Conservation (phyloP, 768 basidiomycete genomes). For the Hemileccinum rubropunctum region DNA sequence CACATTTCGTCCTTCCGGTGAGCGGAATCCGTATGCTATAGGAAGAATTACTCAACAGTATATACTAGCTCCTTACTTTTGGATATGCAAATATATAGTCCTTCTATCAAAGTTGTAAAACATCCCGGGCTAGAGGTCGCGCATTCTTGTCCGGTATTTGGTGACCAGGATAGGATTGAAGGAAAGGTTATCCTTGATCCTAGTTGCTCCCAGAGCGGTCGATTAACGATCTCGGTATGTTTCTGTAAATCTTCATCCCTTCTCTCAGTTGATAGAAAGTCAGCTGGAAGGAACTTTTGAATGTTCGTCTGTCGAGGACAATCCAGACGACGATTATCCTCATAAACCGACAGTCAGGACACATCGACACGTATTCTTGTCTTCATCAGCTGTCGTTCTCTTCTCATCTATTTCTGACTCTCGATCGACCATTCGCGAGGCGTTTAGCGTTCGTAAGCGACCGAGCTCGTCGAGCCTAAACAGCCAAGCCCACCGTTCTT, state of each 20-base stretch:
- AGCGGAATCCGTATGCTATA: constrained; percentile 9
- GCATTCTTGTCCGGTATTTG: constrained; percentile 49
- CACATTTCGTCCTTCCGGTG: constrained; percentile 53
- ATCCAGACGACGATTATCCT: constrained; percentile 17
- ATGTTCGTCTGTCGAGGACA: constrained; percentile 34
- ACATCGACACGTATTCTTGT: constrained; percentile 48
- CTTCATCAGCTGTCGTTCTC: constrained; percentile 42
- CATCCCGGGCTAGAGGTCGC: constrained; percentile 23
- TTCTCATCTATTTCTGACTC: constrained; percentile 32
- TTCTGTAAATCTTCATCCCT: not conserved
- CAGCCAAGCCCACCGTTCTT: constrained; percentile 31
- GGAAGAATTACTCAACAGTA: constrained; percentile 2
- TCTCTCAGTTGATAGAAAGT: constrained; percentile 2
- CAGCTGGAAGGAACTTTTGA: constrained; percentile 66
- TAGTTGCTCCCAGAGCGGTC: constrained; percentile 50
- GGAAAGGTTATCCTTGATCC: constrained; percentile 60
- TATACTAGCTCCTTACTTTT: constrained; percentile 48
- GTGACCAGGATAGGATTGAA: constrained; percentile 55
- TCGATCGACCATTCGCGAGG: constrained; percentile 23
- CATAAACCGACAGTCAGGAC: constrained; percentile 22
- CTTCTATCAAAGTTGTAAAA: constrained; percentile 51
- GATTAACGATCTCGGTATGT: constrained; percentile 53
- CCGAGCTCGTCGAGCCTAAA: constrained; percentile 43
- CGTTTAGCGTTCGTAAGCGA: constrained; percentile 44
- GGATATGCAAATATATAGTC: constrained; percentile 61